These are phyloP conservation scores for Trypanosoma congolense DNA, from an alignment of 208 protist genomes.

Conservation along the genomic window DNA sequence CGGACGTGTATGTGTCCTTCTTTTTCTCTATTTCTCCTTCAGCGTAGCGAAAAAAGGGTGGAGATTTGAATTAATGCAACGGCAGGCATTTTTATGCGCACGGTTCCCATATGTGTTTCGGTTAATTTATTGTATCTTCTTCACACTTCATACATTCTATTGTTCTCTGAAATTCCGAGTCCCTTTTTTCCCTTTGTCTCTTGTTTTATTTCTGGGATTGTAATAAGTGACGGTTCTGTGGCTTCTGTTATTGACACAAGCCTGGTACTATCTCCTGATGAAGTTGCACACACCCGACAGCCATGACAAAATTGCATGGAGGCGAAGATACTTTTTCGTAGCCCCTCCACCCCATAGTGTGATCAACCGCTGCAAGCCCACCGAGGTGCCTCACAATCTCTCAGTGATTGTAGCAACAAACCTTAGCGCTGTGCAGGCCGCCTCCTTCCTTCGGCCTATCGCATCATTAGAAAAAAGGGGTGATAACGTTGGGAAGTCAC, in stretches of 20 bases:
- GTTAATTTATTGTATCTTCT: too few species aligned
- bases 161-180: background rate
- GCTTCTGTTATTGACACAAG: too few species aligned
- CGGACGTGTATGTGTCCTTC: too few species aligned
- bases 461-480: conserved; percentile 1
- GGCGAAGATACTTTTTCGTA: conserved; percentile 14
- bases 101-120: too few species aligned
- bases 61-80: too few species aligned
- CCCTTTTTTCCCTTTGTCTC: too few species aligned
- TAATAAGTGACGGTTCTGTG: too few species aligned
- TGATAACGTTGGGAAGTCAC: background rate
- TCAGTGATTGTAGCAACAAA: conserved; percentile 13
- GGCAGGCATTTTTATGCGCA: too few species aligned
- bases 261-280: too few species aligned
- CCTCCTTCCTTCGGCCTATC: conserved; percentile 12
- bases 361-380: conserved; percentile 8
- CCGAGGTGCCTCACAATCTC: conserved; percentile 13
- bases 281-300: background rate
- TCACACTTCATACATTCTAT: background rate
- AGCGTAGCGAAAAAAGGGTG: too few species aligned
- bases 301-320: background rate
- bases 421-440: conserved; percentile 9
- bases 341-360: conserved; percentile 8
- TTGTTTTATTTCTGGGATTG: too few species aligned
- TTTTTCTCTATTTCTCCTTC: too few species aligned